Evolutionary conservation across 139 green algal species (phyloP), one percentile per base, ranked within the genome.

Genomic region (Microglena sp.): DNA sequence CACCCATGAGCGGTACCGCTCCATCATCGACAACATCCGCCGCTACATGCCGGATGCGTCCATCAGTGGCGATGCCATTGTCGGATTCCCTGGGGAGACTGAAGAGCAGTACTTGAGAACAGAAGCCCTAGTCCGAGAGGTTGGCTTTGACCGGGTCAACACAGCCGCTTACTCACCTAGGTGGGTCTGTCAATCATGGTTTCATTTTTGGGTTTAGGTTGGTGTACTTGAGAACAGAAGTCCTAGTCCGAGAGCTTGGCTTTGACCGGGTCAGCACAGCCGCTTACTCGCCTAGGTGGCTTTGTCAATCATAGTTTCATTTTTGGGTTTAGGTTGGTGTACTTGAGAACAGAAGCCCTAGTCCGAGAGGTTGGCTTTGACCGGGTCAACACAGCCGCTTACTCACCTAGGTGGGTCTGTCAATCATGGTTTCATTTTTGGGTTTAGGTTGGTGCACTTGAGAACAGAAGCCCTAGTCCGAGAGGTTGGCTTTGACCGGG

Each of bases 191-290:
- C n/a, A n/a, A n/a, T n/a, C n/a, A n/a, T n/a, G n/a, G n/a, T n/a
- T n/a, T n/a, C n/a, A n/a, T n/a, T n/a, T n/a, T n/a, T n/a, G n/a
- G n/a, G n/a, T n/a, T n/a, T n/a, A n/a, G n/a, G n/a, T n/a, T n/a
- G n/a, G n/a, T n/a, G 74, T 97, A 95, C 70, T 45, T 87, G 64
- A 50, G 73, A 31, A 97, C 92, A 11, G 76, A 95, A 67, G 45
- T 33, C 3, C 71, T 98, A 45, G 86, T 96, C 54, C 68, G 83
- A 22, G 84, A 93, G 70, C 75, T 97, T 2, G 85, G 85, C 33
- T 97, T 98, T 76, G 92, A 98, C 86, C 76, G 85, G 2, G 92
- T 97, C 64, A 97, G 96, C 86, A 98, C 92, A 8, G 89, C 88
- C 28, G 88, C 88, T 4, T 95, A 95, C 78, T 88, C 76, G 5